Base-by-base conservation (phyloP, 2,329 filamentous ascomycete species). In the Ascochyta lentis region DNA sequence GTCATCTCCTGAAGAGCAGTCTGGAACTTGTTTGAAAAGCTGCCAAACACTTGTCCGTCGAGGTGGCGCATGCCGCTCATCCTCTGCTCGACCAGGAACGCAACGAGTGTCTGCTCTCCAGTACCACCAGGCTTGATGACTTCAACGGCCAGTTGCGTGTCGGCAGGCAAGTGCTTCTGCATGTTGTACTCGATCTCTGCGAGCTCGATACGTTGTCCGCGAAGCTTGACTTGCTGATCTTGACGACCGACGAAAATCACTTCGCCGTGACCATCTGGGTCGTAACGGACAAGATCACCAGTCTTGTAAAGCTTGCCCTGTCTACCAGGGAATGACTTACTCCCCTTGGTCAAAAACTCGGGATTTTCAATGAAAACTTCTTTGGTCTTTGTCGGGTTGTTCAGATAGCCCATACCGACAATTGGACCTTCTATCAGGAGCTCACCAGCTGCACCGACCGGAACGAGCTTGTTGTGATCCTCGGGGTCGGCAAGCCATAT, bases 371-470 rank as follows among this genome's bases (percentile, higher is more conserved):
- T 73, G 54, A 75, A 77, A 0, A 74, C 71, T 24, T 74, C 71
- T 2, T 68, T 67, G 3, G 74, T 76, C 48, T 76, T 76, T 4
- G 63, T 60, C 2, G 69, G 68, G 47, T 76, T 74, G 45, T 74
- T 70, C 19, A 76, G 49, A 26, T 76, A 76, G 5, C 73, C 73
- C 37, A 72, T 69, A 1, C 76, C 77, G 8, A 80, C 72, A 27
- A 76, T 83, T 0, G 83, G 82, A 0, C 85, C 84, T 61, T 87
- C 84, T 31, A 89, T 81, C 3, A 87, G 78, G 2, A 89, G 74
- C 64, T 89, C 86, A 15, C 73, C 74, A 46, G 73, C 72, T 5
- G 67, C 69, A 1, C 86, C 73, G 9, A 73, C 56, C 0, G 74
- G 73, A 0, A 75, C 70, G 2, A 75, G 65, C 35, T 68, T 69